phyloP scores from a whole-genome alignment of 139 green algal genomes.

The Astrephomene gubernaculifera region DNA sequence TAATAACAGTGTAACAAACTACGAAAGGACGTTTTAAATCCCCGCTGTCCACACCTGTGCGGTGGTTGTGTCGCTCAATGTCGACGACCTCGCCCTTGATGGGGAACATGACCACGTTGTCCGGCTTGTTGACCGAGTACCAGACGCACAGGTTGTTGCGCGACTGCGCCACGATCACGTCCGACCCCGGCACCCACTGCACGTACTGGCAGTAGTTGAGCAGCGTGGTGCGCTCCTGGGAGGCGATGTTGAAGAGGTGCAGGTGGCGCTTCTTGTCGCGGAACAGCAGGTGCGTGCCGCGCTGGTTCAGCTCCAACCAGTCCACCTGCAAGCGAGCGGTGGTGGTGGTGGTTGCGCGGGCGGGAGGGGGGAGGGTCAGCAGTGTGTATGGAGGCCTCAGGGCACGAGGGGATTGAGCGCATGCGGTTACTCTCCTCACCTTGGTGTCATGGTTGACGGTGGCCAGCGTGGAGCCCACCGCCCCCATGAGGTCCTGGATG shows the following conservation, averaged over 20 bases:
- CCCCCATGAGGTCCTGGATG: conserved; percentile 75
- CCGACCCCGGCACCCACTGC: conserved; percentile 85
- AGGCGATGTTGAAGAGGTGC: conserved; percentile 77
- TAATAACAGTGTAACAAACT: too few relatives aligned
- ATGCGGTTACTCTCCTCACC: neutral
- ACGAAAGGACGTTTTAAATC: too few relatives aligned
- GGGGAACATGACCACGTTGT: conserved; percentile 73
- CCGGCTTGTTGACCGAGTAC: conserved; percentile 82
- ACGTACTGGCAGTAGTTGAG: conserved; percentile 85
- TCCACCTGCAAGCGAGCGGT: too few relatives aligned
- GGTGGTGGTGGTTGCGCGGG: neutral
- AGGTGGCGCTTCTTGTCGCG: conserved; percentile 86
- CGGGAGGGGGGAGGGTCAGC: neutral
- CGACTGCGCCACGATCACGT: conserved; percentile 87
- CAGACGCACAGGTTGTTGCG: conserved; percentile 85
- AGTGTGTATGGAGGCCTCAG: neutral
- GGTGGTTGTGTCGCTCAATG: conserved; percentile 71
- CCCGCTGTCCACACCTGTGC: conserved; percentile 74
- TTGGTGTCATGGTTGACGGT: conserved; percentile 76
- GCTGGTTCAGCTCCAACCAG: conserved; percentile 81
- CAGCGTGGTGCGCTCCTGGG: conserved; percentile 77
- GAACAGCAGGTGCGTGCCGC: conserved; percentile 87
- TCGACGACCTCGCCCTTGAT: conserved; percentile 83
- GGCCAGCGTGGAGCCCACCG: conserved; percentile 55
- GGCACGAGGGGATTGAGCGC: neutral